These are phyloP conservation scores for Peronospora belbahrii DNA, from an alignment of 352 stramenopile genomes.

Conservation along the genomic window DNA sequence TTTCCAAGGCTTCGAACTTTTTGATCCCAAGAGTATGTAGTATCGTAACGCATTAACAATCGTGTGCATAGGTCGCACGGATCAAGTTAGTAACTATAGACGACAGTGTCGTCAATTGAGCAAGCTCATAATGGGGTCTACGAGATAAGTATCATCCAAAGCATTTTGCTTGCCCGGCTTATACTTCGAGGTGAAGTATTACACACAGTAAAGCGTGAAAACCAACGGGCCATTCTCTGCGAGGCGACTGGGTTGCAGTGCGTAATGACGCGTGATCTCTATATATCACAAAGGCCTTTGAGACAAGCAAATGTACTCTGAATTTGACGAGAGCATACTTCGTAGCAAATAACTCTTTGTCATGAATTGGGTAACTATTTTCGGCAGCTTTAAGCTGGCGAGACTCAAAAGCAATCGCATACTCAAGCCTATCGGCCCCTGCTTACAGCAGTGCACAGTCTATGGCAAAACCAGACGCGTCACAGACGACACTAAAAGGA, in stretches of 20 bases:
- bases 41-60: neutral
- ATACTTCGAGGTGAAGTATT: conserved; percentile 24
- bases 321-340: conserved; percentile 28
- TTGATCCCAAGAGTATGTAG: conserved; percentile 1
- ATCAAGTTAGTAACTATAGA: neutral
- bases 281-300: conserved; percentile 2
- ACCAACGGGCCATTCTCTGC: conserved; percentile 20
- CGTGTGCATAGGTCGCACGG: neutral
- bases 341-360: conserved; percentile 11
- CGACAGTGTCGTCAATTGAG: conserved; percentile 6
- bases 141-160: conserved; percentile 17
- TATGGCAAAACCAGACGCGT: conserved; percentile 19
- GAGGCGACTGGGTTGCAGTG: conserved; percentile 8
- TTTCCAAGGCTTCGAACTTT: neutral
- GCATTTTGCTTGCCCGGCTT: conserved; percentile 16
- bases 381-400: too few relatives aligned
- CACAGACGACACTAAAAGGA: conserved; percentile 2
- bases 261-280: conserved; percentile 20
- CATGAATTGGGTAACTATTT: neutral
- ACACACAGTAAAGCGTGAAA: conserved; percentile 22
- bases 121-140: conserved; percentile 9
- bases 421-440: conserved; percentile 6
- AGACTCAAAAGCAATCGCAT: conserved; percentile 14
- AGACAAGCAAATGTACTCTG: conserved; percentile 18
- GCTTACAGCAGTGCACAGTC: conserved; percentile 11